These are phyloP conservation scores for Hygrophorus pudorinus DNA, from an alignment of 768 basidiomycete species.

Conservation along the genomic window DNA sequence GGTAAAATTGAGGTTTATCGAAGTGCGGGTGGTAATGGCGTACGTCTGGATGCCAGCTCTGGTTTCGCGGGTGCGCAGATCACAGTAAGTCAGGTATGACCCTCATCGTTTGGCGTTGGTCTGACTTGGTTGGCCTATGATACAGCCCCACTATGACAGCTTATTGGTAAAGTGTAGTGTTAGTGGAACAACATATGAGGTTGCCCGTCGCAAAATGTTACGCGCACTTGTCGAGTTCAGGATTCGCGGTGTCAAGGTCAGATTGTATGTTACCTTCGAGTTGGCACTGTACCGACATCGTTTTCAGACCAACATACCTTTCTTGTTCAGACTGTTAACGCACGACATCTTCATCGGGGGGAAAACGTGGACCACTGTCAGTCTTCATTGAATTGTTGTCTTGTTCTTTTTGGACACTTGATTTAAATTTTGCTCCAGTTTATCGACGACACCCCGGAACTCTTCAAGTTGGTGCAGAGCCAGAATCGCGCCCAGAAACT, in stretches of 20 bases:
- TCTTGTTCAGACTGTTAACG: slow-evolving; percentile 95
- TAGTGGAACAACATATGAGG: slow-evolving; percentile 95
- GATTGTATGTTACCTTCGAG: neutral
- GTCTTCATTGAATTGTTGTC: slow-evolving; percentile 14
- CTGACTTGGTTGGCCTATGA: neutral
- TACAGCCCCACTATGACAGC: slow-evolving; percentile 94
- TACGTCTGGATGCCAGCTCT: slow-evolving; percentile 91
- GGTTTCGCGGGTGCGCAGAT: slow-evolving; percentile 99
- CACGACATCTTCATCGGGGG: slow-evolving; percentile 94
- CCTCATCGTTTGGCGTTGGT: neutral
- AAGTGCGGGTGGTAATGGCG: slow-evolving; percentile 96
- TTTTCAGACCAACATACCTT: slow-evolving; percentile 91
- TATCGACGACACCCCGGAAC: slow-evolving; percentile 98
- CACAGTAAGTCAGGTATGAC: slow-evolving; percentile 48
- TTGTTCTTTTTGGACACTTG: neutral
- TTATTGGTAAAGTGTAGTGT: slow-evolving; percentile 94
- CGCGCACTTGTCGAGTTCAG: slow-evolving; percentile 99
- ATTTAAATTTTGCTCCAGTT: slow-evolving; percentile 42
- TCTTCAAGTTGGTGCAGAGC: slow-evolving; percentile 96
- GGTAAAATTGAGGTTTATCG: slow-evolving; percentile 99
- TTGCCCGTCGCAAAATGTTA: slow-evolving; percentile 97
- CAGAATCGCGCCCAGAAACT: slow-evolving; percentile 99
- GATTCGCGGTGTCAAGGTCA: slow-evolving; percentile 94
- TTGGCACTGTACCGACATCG: neutral
- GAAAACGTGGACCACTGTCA: slow-evolving; percentile 94